phyloP scores from a whole-genome alignment of 2,329 filamentous ascomycete genomes.

The Beauveria sp. region DNA sequence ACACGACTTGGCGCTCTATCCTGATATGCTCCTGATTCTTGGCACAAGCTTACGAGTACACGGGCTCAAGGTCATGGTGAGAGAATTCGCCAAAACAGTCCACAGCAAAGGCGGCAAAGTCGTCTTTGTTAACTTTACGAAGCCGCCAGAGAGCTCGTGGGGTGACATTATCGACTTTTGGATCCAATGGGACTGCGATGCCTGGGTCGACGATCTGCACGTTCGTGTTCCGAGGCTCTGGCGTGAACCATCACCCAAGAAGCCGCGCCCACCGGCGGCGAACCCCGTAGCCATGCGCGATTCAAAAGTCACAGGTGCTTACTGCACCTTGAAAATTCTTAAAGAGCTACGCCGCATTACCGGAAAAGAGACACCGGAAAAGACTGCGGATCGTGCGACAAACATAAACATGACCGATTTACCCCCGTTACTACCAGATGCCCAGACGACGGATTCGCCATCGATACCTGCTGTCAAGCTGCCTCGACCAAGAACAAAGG shows the following conservation, averaged over 20 bases:
- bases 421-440: neutral
- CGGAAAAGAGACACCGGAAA: slow-evolving; percentile 13
- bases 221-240: slow-evolving; percentile 51
- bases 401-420: slow-evolving; percentile 13
- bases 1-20: slow-evolving; percentile 56
- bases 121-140: slow-evolving; percentile 66
- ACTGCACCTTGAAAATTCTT: slow-evolving; percentile 35
- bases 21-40: slow-evolving; percentile 61
- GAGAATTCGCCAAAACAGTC: slow-evolving; percentile 63
- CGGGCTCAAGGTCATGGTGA: slow-evolving; percentile 62
- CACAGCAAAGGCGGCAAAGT: slow-evolving; percentile 62
- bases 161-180: slow-evolving; percentile 67
- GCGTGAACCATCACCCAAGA: slow-evolving; percentile 41
- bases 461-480: slow-evolving; percentile 10
- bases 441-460: neutral
- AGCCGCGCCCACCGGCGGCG: slow-evolving; percentile 24
- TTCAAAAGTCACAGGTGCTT: slow-evolving; percentile 37
- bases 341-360: slow-evolving; percentile 30
- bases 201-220: slow-evolving; percentile 60
- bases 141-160: slow-evolving; percentile 65
- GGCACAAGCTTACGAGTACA: slow-evolving; percentile 66
- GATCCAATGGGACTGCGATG: slow-evolving; percentile 68
- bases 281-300: slow-evolving; percentile 38
- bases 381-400: slow-evolving; percentile 15
- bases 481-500: slow-evolving; percentile 20